phyloP scores from a whole-genome alignment of 306 rosid species.

The Canavalia ensiformis region DNA sequence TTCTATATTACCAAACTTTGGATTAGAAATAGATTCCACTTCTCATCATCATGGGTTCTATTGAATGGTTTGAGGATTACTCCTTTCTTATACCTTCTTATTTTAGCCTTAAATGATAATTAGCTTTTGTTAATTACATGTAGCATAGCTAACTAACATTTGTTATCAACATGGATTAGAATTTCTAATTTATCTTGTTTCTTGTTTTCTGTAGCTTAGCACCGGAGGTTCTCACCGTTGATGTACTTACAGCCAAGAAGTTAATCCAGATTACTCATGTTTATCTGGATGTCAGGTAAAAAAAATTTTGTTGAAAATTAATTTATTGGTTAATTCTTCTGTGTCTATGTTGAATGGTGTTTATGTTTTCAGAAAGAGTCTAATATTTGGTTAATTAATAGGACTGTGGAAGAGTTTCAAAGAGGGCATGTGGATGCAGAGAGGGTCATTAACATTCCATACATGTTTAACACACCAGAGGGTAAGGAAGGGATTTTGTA shows the following conservation, averaged over 20 bases:
- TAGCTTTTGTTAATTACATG: neutral
- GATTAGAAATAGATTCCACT: neutral
- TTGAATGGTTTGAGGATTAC: neutral
- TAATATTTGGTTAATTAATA: constrained; percentile 37
- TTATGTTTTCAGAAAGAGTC: neutral
- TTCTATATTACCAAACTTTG: neutral
- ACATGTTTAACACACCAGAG: constrained; percentile 68
- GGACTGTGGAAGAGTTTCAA: constrained; percentile 84
- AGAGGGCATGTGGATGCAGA: constrained; percentile 77
- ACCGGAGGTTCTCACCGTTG: constrained; percentile 69
- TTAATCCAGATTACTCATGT: constrained; percentile 67
- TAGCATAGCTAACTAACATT: neutral
- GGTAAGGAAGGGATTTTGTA: constrained; percentile 50
- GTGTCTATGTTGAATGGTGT: neutral
- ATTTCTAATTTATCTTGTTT: constrained; percentile 38
- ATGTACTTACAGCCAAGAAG: constrained; percentile 65
- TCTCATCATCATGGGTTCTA: constrained; percentile 61
- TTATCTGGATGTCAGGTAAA: constrained; percentile 81
- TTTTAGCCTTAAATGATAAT: neutral
- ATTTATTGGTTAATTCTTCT: neutral
- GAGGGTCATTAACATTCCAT: constrained; percentile 80
- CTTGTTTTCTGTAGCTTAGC: constrained; percentile 54
- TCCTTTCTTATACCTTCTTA: neutral
- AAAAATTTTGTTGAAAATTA: neutral
- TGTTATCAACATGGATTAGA: neutral